These are phyloP conservation scores for Fusarium sp. DNA, from an alignment of 2,329 filamentous ascomycete species.

Conservation along the genomic window DNA sequence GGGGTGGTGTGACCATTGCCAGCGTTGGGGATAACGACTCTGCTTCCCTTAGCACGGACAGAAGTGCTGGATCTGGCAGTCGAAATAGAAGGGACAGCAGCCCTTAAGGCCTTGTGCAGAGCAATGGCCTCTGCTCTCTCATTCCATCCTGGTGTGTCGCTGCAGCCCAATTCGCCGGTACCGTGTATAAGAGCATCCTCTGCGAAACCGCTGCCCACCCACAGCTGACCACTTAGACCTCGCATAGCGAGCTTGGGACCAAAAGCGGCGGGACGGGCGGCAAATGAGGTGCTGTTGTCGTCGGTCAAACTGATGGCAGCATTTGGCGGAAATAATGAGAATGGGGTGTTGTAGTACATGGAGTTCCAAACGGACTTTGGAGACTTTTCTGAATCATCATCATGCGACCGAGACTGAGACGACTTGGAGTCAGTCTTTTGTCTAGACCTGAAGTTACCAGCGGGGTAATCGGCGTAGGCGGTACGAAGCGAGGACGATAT, in stretches of 20 bases:
- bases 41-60: slow-evolving; percentile 42
- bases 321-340: slow-evolving; percentile 92
- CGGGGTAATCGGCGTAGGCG: slow-evolving; percentile 42
- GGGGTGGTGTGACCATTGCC: slow-evolving; percentile 48
- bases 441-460: slow-evolving; percentile 37
- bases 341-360: slow-evolving; percentile 78
- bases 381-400: slow-evolving; percentile 20
- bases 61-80: slow-evolving; percentile 28
- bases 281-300: slow-evolving; percentile 97
- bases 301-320: slow-evolving; percentile 96
- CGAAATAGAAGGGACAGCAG: slow-evolving; percentile 34
- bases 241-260: slow-evolving; percentile 78
- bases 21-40: slow-evolving; percentile 47
- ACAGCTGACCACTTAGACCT: slow-evolving; percentile 88
- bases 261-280: slow-evolving; percentile 92
- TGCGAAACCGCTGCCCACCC: slow-evolving; percentile 91
- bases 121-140: slow-evolving; percentile 63
- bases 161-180: slow-evolving; percentile 91
- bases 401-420: slow-evolving; percentile 5
- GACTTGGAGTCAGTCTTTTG: slow-evolving; percentile 19
- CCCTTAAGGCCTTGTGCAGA: slow-evolving; percentile 52
- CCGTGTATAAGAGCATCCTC: slow-evolving; percentile 73
- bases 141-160: slow-evolving; percentile 90
- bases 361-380: slow-evolving; percentile 52
- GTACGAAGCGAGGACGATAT: slow-evolving; percentile 51